A percentile compares a stretch with the other conserved stretches of the same genome.
Evolutionary conservation across 352 stramenopile genomes (phyloP).

Genomic region (Globisporangium camurandrum): DNA sequence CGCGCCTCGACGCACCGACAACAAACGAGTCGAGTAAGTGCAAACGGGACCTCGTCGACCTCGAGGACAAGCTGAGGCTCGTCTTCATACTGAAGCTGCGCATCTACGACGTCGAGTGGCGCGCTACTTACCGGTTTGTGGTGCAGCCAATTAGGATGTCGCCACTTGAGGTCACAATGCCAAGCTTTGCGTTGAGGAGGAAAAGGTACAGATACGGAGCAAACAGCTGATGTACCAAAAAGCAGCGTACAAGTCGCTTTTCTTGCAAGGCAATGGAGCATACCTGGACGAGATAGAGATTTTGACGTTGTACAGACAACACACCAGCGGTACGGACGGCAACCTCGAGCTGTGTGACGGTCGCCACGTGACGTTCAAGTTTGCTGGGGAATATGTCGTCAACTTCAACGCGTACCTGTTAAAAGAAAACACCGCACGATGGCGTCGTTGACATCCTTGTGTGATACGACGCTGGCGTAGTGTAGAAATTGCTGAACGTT

Average conservation of each 20-base stretch:
- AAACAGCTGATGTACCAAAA: neutral
- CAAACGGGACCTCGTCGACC: neutral
- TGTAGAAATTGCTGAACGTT: neutral
- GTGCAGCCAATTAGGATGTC: neutral
- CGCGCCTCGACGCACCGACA: neutral
- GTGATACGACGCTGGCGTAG: neutral
- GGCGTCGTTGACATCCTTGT: neutral
- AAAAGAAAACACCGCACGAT: neutral
- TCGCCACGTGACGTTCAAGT: neutral
- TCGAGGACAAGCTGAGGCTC: neutral
- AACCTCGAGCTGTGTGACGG: neutral
- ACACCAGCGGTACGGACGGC: no score
- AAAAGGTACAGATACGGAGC: neutral
- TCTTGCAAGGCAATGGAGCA: neutral
- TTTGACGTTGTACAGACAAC: no score
- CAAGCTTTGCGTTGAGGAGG: neutral
- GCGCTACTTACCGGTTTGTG: neutral
- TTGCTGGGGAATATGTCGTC: neutral
- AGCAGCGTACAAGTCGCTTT: neutral
- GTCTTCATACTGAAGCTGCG: neutral
- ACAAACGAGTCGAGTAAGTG: neutral
- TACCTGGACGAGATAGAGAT: neutral
- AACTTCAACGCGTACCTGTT: neutral
- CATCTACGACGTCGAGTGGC: neutral
- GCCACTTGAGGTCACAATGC: neutral